Percentiles rank a stretch among this genome's conserved stretches.
Conservation (phyloP, 2,329 filamentous ascomycete genomes). For the Diaporthe sp. region DNA sequence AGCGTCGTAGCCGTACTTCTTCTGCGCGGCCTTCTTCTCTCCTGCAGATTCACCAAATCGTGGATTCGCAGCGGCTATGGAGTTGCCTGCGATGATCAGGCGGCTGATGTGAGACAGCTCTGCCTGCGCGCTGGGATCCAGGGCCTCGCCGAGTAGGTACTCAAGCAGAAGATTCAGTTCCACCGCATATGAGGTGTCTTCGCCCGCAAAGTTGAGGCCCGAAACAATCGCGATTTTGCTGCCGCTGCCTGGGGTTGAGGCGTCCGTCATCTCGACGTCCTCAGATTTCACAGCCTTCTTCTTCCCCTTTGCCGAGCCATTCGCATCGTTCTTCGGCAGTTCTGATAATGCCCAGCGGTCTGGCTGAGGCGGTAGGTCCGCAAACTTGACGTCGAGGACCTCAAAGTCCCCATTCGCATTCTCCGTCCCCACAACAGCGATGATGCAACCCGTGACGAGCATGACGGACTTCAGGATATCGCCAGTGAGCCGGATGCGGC, state of each 20-base stretch:
- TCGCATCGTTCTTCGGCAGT: conserved; percentile 48
- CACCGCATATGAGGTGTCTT: conserved; percentile 78
- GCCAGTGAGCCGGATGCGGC: conserved; percentile 85
- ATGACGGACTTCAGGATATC: conserved; percentile 75
- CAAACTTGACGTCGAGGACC: conserved; percentile 89
- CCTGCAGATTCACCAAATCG: conserved; percentile 27
- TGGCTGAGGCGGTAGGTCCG: conserved; percentile 87
- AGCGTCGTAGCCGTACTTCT: conserved; percentile 96
- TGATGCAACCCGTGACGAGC: conserved; percentile 92
- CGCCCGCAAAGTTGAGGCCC: conserved; percentile 86
- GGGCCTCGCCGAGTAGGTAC: conserved; percentile 87
- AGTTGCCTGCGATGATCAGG: conserved; percentile 93
- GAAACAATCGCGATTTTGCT: conserved; percentile 87
- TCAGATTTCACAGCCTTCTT: conserved; percentile 58
- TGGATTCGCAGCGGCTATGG: conserved; percentile 66
- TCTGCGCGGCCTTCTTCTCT: conserved; percentile 64
- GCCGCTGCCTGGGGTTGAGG: conserved; percentile 50
- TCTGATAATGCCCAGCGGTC: conserved; percentile 82
- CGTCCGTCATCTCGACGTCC: conserved; percentile 72
- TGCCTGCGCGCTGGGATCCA: conserved; percentile 71
- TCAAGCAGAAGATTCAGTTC: conserved; percentile 85
- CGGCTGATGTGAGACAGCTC: conserved; percentile 80
- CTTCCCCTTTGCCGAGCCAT: conserved; percentile 51
- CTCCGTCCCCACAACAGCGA: conserved; percentile 95
- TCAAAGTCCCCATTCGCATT: conserved; percentile 94